Evolutionary conservation across 805 yeast genomes (phyloP), one percentile per base, ranked within the genome.

Genomic region (Yarrowia deformans): DNA sequence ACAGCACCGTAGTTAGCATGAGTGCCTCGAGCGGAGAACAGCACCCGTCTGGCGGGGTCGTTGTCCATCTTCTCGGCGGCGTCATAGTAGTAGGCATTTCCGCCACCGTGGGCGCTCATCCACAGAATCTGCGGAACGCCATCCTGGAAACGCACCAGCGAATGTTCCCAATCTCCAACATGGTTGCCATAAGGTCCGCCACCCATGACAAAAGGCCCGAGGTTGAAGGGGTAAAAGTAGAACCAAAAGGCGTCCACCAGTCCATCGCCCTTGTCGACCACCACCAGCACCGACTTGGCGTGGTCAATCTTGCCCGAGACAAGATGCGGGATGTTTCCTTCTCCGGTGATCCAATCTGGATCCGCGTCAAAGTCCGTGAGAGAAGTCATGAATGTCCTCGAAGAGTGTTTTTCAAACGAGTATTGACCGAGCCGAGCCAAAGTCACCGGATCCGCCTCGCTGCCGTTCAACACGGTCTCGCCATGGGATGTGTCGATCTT

Each of bases 91-190:
- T 89, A 94, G 0, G 97, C 97, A 39, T 93, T 89, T 8, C 99
- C 99, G 13, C 98, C 98, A 1, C 98, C 97, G 78, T 94, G 99
- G 0, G 98, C 98, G 37, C 96, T 89, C 96, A 95, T 90, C 98
- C 98, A 94, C 23, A 93, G 87, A 67, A 90, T 85, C 13, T 88
- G 82, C 0, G 99, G 98, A 70, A 82, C 79, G 0, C 97, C 97
- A 2, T 89, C 84, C 74, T 88, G 86, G 76, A 91, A 94, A 34
- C 99, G 82, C 14, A 93, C 94, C 43, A 94, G 79, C 0, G 96
- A 87, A 77, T 94, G 99, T 74, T 94, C 99, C 99, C 99, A 94
- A 80, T 94, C 99, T 8, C 98, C 99, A 42, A 95, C 87, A 76
- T 94, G 99, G 77, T 94, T 90, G 0, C 99, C 99, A 81, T 90